These are phyloP conservation scores for Nicotiana benthamiana DNA, from an alignment of 257 asterid species.

Conservation along the genomic window DNA sequence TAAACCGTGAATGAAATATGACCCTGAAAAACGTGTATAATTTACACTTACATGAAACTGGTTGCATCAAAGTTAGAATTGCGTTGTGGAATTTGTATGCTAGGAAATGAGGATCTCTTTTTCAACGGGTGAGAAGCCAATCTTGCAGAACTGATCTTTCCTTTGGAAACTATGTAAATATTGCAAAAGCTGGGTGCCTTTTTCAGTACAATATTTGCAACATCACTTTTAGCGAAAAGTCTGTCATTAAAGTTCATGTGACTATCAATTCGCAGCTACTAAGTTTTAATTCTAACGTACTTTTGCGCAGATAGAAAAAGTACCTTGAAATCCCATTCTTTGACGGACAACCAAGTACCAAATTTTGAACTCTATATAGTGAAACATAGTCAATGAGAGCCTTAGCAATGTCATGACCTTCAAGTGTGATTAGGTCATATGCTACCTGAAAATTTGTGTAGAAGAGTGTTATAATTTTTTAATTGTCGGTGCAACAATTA, in stretches of 20 bases:
- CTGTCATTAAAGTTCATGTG: not conserved
- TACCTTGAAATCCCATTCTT: conserved; percentile 13
- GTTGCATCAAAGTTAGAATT: conserved; percentile 4
- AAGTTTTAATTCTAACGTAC: not conserved
- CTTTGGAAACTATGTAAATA: conserved; percentile 8
- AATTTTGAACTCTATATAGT: conserved; percentile 8
- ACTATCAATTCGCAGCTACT: not conserved
- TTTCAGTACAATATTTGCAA: conserved; percentile 10
- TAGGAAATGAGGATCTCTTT: not conserved
- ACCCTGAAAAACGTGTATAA: not conserved
- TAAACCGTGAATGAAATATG: too few species aligned
- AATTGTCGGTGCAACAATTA: not conserved
- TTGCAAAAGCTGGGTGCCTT: conserved; percentile 12
- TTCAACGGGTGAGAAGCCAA: conserved; percentile 10
- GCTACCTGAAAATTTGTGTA: not conserved
- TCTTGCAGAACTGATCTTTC: conserved; percentile 5
- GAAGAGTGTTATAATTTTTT: not conserved
- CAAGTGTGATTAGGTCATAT: conserved; percentile 10
- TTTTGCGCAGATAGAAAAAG: not conserved
- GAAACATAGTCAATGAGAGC: conserved; percentile 10
- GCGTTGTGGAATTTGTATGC: not conserved
- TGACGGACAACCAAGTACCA: conserved; percentile 15
- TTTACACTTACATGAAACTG: not conserved
- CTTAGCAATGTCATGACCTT: conserved; percentile 12
- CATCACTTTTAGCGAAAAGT: conserved; percentile 3